Percentiles rank a stretch among this genome's conserved stretches.
phyloP scores from a whole-genome alignment of 2,329 filamentous ascomycete species.

The Clarireedia sp. region DNA sequence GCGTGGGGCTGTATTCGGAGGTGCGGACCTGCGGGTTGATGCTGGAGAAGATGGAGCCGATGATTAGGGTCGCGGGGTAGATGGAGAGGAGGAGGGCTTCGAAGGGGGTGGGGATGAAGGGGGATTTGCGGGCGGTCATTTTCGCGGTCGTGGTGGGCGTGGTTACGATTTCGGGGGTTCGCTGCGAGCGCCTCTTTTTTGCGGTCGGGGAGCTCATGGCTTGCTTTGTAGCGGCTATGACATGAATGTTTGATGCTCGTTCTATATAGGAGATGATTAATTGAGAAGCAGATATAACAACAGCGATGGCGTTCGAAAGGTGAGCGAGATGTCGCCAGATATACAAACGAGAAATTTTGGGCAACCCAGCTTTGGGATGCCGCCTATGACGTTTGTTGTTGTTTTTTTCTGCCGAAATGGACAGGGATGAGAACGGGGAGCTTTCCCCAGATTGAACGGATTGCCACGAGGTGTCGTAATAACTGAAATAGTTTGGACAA shows the following conservation, averaged over 20 bases:
- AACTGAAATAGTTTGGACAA: too few relatives aligned
- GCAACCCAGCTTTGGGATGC: background rate
- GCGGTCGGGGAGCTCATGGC: conserved; percentile 24
- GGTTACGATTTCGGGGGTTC: conserved; percentile 19
- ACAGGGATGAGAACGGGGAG: conserved; percentile 7
- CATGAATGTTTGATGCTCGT: too few relatives aligned
- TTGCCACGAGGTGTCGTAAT: background rate
- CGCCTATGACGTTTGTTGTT: conserved; percentile 9
- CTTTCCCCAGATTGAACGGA: conserved; percentile 9
- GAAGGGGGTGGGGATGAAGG: conserved; percentile 61
- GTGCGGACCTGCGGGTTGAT: conserved; percentile 65
- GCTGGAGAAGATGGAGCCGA: conserved; percentile 74
- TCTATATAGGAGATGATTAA: too few relatives aligned
- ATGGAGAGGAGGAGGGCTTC: conserved; percentile 57
- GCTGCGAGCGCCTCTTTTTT: conserved; percentile 24
- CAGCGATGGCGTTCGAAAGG: background rate
- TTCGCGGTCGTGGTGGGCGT: conserved; percentile 12
- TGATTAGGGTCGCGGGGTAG: conserved; percentile 70
- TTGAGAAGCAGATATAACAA: background rate
- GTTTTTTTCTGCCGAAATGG: too few relatives aligned
- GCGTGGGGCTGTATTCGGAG: conserved; percentile 51
- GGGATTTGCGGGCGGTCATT: conserved; percentile 31
- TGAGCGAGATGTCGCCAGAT: background rate
- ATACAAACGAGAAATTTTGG: conserved; percentile 1
- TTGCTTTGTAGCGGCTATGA: conserved; percentile 16